Conservation (phyloP, 306 rosid species). For the Vicia sativa region DNA sequence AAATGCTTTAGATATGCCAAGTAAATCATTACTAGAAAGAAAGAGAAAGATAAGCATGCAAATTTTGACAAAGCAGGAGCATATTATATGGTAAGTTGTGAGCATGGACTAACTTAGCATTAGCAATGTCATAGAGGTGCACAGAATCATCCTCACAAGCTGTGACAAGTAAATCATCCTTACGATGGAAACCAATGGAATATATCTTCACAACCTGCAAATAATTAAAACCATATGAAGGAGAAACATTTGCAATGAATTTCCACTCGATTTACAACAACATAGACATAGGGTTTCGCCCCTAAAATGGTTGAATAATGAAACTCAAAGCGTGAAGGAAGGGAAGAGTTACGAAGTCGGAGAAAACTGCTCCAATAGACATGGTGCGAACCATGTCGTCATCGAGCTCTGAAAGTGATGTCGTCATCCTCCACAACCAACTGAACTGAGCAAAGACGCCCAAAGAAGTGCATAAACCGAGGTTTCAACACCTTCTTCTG, state of each 20-base stretch:
- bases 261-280: not conserved
- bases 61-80: too few species aligned
- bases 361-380: constrained; percentile 86
- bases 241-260: not conserved
- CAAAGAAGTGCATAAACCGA: too few species aligned
- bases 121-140: constrained; percentile 70
- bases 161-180: constrained; percentile 86
- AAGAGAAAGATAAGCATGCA: too few species aligned
- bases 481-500: too few species aligned
- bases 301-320: not conserved
- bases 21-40: too few species aligned
- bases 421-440: constrained; percentile 35
- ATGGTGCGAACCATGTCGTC: constrained; percentile 71
- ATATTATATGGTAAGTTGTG: too few species aligned
- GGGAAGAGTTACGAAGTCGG: constrained; percentile 66
- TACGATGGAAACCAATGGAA: constrained; percentile 88
- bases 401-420: constrained; percentile 70
- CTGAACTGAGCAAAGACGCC: too few species aligned
- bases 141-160: constrained; percentile 93
- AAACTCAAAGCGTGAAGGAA: too few species aligned
- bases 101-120: not conserved
- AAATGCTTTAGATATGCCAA: too few species aligned
- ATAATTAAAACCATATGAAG: too few species aligned
- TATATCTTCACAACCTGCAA: constrained; percentile 81
- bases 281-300: too few species aligned